Percentiles rank a stretch among this genome's conserved stretches.
phyloP scores from a whole-genome alignment of 2,329 filamentous ascomycete genomes.

The Venturiaceae sp. region DNA sequence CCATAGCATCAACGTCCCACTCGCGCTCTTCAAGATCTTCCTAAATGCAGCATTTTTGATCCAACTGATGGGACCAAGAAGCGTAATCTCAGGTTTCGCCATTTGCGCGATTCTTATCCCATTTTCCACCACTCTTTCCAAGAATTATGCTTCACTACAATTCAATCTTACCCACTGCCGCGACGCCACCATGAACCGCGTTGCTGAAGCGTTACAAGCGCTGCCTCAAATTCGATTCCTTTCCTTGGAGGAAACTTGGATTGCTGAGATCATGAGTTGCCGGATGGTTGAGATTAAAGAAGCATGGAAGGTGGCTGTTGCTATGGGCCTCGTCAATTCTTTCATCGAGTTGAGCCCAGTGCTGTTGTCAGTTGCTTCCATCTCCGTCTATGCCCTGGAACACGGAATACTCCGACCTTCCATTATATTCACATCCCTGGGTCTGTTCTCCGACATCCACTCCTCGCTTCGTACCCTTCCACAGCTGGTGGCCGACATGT shows the following conservation, averaged over 20 bases:
- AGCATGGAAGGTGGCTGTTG: constrained; percentile 51
- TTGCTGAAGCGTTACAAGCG: constrained; percentile 67
- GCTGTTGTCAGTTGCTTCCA: constrained; percentile 59
- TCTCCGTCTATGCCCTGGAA: constrained; percentile 57
- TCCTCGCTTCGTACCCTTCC: constrained; percentile 48
- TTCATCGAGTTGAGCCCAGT: no score
- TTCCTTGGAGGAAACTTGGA: constrained; percentile 65
- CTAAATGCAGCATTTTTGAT: not conserved
- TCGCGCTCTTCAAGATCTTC: no score
- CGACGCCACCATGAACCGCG: constrained; percentile 63
- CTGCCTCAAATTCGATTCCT: constrained; percentile 82
- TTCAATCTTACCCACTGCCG: constrained; percentile 61
- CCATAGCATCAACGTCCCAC: constrained; percentile 43
- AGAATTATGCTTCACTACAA: not conserved
- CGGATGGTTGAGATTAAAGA: constrained; percentile 57
- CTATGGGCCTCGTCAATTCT: no score
- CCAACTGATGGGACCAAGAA: not conserved
- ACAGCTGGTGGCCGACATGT: constrained; percentile 57
- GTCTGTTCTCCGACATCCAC: constrained; percentile 66
- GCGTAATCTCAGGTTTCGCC: not conserved
- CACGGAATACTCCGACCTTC: constrained; percentile 57
- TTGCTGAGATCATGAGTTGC: constrained; percentile 54
- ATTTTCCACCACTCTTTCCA: no score
- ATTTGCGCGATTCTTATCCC: not conserved
- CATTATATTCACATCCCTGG: constrained; percentile 69